Conservation (phyloP, 495 filamentous ascomycete genomes). For the Xylaria bambusicola region DNA sequence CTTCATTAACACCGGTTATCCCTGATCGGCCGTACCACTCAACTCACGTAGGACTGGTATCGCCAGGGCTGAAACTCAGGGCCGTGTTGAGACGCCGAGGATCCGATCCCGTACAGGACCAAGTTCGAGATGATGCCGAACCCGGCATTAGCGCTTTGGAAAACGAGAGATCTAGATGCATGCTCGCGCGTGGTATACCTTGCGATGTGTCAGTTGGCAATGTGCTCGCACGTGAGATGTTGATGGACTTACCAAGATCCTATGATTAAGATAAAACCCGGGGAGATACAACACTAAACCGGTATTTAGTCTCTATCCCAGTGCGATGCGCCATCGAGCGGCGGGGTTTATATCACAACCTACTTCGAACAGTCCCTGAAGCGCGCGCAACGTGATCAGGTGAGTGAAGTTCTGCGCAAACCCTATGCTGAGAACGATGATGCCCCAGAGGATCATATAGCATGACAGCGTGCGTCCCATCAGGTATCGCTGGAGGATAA, state of each 20-base stretch:
- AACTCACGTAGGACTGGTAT: slow-evolving; percentile 35
- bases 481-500: slow-evolving; percentile 33
- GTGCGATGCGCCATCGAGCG: neutral
- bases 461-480: slow-evolving; percentile 38
- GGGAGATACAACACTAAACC: slow-evolving; percentile 38
- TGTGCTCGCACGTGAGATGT: slow-evolving; percentile 28
- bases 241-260: slow-evolving; percentile 17
- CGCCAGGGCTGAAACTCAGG: slow-evolving; percentile 39
- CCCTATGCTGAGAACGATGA: slow-evolving; percentile 32
- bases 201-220: slow-evolving; percentile 26
- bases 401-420: slow-evolving; percentile 40
- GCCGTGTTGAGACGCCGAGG: slow-evolving; percentile 26
- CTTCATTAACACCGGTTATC: slow-evolving; percentile 1
- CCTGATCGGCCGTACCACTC: slow-evolving; percentile 14
- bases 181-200: slow-evolving; percentile 44
- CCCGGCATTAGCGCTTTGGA: slow-evolving; percentile 45
- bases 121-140: slow-evolving; percentile 42
- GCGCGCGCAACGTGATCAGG: slow-evolving; percentile 32
- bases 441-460: slow-evolving; percentile 37
- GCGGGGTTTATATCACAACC: neutral
- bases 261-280: slow-evolving; percentile 42
- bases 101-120: slow-evolving; percentile 44
- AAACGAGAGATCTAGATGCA: slow-evolving; percentile 38
- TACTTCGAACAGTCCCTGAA: slow-evolving; percentile 41
- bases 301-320: neutral